Evolutionary conservation across 371 early-diverging fungal species (phyloP), one percentile per base, ranked within the genome.

Genomic region (Coemansia sp.): DNA sequence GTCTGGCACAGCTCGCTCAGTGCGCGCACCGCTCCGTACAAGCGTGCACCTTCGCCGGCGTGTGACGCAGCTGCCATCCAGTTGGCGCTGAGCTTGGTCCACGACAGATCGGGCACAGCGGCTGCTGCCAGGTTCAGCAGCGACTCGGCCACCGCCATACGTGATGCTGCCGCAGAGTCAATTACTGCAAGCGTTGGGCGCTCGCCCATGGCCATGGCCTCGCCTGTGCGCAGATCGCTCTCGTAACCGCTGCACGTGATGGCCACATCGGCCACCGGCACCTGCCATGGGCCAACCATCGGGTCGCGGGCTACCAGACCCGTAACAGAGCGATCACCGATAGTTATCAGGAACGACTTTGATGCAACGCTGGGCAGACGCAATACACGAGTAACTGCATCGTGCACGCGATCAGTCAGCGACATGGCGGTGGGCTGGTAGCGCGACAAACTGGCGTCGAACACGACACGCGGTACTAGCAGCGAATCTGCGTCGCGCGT

Each of bases 131-230:
- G 76, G 77, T 97, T 97, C 47, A 94, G 91, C 37, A 97, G 72
- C 14, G 91, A 79, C 81, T 97, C 98, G 61, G 87, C 97, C 5
- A 93, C 94, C 8, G 97, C 93, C 96, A 98, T 96, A 61, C 96
- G 90, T 24, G 95, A 91, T 0, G 95, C 95, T 31, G 92, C 95
- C 3, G 87, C 85, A 2, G 80, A 64, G 31, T 85, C 85, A 11
- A 95, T 69, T n/a, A 95, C 79, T 2, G 97, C 95, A 55, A 95
- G 68, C 22, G 94, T 88, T 0, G 95, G 90, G 59, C 95, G 90
- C 78, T 98, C 98, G 60, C 98, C 98, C 90, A 95, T 90, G 5
- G 97, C 93, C 95, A 97, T 96, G 18, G 95, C 95, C 80, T 96
- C 94, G 72, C 97, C 98, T 0, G 88, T 87, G 39, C 67, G 71